phyloP scores from a whole-genome alignment of 805 yeast species.

The Brettanomyces naardenensis region DNA sequence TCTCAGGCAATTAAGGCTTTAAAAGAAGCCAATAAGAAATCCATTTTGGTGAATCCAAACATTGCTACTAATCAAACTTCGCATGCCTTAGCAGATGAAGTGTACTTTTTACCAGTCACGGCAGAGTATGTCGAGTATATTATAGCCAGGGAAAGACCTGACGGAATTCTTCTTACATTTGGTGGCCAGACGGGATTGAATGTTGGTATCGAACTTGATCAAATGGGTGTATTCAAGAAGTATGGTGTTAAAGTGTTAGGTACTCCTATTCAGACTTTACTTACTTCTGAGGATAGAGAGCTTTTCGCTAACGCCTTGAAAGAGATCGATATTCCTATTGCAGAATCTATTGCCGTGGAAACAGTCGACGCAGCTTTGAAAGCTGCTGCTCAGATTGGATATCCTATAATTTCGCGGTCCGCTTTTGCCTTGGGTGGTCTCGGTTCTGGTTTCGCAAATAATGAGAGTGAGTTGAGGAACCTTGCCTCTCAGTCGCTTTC shows the following conservation, averaged over 20 bases:
- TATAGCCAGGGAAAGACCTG: conserved; percentile 93
- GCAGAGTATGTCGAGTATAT: conserved; percentile 93
- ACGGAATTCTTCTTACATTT: conserved; percentile 89
- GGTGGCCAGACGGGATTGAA: conserved; percentile 98
- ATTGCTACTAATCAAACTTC: conserved; percentile 97
- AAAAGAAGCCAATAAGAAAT: conserved; percentile 78
- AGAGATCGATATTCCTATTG: conserved; percentile 93
- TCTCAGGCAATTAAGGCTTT: conserved; percentile 97
- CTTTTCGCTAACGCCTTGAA: conserved; percentile 90
- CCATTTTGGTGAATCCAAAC: conserved; percentile 88
- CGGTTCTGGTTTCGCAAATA: conserved; percentile 93
- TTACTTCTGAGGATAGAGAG: conserved; percentile 97
- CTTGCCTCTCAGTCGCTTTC: conserved; percentile 85
- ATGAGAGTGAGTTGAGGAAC: conserved; percentile 74
- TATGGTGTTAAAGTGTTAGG: conserved; percentile 93
- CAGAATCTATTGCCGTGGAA: conserved; percentile 93
- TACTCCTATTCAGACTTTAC: conserved; percentile 92
- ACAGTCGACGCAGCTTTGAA: conserved; percentile 84
- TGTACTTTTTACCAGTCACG: conserved; percentile 92
- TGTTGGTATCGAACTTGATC: conserved; percentile 91
- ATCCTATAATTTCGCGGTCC: conserved; percentile 95
- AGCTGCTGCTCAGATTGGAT: conserved; percentile 87
- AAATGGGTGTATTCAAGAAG: conserved; percentile 88
- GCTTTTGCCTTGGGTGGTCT: conserved; percentile 97
- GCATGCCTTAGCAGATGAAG: conserved; percentile 90